Conservation (phyloP, 2,329 filamentous ascomycete species). For the Paracoccidioides brasiliensis region DNA sequence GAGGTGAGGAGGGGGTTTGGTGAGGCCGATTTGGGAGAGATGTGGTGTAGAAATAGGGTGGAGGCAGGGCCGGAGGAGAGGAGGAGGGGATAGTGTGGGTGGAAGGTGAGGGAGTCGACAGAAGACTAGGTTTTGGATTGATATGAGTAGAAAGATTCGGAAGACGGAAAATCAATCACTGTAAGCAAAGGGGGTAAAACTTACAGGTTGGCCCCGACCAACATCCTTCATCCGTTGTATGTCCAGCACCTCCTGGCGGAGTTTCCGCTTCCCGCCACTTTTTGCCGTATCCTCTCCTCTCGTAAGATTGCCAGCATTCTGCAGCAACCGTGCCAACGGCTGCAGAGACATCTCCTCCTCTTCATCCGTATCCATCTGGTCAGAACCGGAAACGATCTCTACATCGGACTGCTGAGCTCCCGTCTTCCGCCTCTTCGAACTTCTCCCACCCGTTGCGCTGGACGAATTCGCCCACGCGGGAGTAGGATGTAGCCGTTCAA, state of each 20-base stretch:
- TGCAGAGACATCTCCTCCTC: constrained; percentile 53
- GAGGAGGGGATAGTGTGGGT: constrained; percentile 75
- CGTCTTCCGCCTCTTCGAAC: constrained; percentile 35
- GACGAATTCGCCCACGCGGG: constrained; percentile 48
- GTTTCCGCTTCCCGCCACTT: constrained; percentile 49
- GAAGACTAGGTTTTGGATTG: constrained; percentile 39
- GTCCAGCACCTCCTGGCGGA: constrained; percentile 77
- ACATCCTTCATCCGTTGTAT: constrained; percentile 85
- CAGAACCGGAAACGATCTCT: constrained; percentile 34
- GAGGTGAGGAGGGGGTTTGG: constrained; percentile 86
- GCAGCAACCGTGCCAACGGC: constrained; percentile 67
- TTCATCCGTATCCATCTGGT: constrained; percentile 44
- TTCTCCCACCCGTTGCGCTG: constrained; percentile 27
- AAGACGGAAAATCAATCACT: neutral
- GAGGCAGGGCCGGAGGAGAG: constrained; percentile 79
- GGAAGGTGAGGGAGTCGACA: constrained; percentile 75
- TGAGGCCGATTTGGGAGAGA: constrained; percentile 61
- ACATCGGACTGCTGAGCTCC: constrained; percentile 15
- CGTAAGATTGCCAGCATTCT: constrained; percentile 57
- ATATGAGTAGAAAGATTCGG: neutral
- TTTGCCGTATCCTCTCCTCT: constrained; percentile 32
- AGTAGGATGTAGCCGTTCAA: constrained; percentile 45
- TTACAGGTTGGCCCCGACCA: constrained; percentile 56
- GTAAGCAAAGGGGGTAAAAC: constrained; percentile 13
- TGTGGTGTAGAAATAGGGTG: constrained; percentile 77